Evolutionary conservation across 495 filamentous ascomycete species (phyloP).

Genomic region (Lepidopterella palustris): DNA sequence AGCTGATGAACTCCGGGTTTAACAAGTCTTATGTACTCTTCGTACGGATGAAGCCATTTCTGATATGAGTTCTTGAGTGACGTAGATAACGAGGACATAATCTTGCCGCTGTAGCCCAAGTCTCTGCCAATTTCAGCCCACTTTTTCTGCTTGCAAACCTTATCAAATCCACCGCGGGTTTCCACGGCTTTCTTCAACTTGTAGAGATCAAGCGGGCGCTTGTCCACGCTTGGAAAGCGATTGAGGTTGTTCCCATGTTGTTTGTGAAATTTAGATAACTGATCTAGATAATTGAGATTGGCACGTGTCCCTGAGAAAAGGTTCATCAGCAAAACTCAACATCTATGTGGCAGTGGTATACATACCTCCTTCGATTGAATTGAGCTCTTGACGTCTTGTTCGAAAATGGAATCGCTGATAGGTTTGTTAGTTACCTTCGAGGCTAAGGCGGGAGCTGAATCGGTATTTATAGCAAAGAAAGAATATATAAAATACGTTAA

Average conservation of each 20-base stretch:
- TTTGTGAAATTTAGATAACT: constrained; percentile 92
- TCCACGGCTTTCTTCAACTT: constrained; percentile 96
- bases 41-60: constrained; percentile 91
- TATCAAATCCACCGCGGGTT: constrained; percentile 84
- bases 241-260: constrained; percentile 92
- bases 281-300: constrained; percentile 93
- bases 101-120: constrained; percentile 97
- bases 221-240: constrained; percentile 92
- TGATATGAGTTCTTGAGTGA: constrained; percentile 98
- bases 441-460: neutral
- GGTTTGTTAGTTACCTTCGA: constrained; percentile 3
- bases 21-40: constrained; percentile 85
- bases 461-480: constrained; percentile 15
- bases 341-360: constrained; percentile 32
- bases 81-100: constrained; percentile 99
- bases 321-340: constrained; percentile 12
- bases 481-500: neutral
- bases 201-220: constrained; percentile 92
- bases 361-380: constrained; percentile 97
- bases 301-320: constrained; percentile 68
- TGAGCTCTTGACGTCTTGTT: constrained; percentile 93
- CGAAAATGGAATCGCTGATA: constrained; percentile 89
- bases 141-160: constrained; percentile 95
- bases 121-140: constrained; percentile 99
- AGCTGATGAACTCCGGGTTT: constrained; percentile 98